phyloP scores from a whole-genome alignment of 2,329 filamentous ascomycete genomes.

The Fusarium irregulare region DNA sequence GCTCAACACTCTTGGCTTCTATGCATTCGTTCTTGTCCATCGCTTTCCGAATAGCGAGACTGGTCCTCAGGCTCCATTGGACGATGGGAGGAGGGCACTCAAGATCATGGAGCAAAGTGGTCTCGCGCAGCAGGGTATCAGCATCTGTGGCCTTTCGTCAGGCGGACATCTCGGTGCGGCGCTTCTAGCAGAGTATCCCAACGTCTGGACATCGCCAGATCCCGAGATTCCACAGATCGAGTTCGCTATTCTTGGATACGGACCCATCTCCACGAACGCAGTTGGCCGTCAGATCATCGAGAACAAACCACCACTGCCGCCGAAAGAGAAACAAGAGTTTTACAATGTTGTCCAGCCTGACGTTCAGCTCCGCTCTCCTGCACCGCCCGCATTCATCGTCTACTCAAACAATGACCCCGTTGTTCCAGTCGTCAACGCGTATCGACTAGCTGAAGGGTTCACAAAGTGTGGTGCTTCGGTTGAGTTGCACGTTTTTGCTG shows the following conservation, averaged over 20 bases:
- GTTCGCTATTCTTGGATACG: conserved; percentile 40
- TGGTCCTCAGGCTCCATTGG: conserved; percentile 31
- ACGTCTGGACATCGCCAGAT: conserved; percentile 32
- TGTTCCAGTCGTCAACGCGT: conserved; percentile 37
- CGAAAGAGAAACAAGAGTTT: conserved; percentile 36
- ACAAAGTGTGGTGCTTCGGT: conserved; percentile 25
- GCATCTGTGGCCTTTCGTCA: conserved; percentile 40
- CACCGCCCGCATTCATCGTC: conserved; percentile 35
- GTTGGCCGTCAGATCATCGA: conserved; percentile 33
- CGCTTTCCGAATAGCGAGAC: conserved; percentile 34
- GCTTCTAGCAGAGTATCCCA: conserved; percentile 37
- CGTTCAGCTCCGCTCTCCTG: conserved; percentile 22
- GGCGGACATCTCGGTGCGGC: conserved; percentile 40
- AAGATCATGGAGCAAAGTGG: conserved; percentile 34
- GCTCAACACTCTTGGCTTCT: conserved; percentile 39
- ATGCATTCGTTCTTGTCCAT: conserved; percentile 42
- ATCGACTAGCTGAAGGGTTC: conserved; percentile 33
- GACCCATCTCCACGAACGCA: conserved; percentile 39
- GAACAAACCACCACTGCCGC: conserved; percentile 36
- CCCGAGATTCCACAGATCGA: conserved; percentile 12
- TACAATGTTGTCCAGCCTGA: conserved; percentile 40
- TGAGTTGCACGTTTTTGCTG: conserved; percentile 39
- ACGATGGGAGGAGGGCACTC: conserved; percentile 38
- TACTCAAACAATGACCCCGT: conserved; percentile 43
- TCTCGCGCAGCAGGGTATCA: conserved; percentile 17